A percentile compares a stretch with the other conserved stretches of the same genome.
These are phyloP conservation scores for Penicillium mononematosum DNA, from an alignment of 495 filamentous ascomycete genomes.

Conservation along the genomic window DNA sequence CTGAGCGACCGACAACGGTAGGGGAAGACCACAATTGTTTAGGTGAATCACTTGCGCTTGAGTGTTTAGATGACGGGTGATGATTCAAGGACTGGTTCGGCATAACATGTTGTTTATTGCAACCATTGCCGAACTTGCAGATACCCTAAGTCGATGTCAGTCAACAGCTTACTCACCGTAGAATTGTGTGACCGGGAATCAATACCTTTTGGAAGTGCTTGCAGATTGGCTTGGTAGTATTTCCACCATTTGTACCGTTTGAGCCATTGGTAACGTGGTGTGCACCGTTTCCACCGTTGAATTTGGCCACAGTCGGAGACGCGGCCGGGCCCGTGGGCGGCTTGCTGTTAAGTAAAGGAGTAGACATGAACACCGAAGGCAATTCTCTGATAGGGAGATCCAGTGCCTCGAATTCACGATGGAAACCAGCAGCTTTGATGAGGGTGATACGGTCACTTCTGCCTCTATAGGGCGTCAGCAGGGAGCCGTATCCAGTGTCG, in stretches of 20 bases:
- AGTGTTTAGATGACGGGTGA: constrained; percentile 19
- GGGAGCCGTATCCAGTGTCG: constrained; percentile 57
- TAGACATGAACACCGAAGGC: constrained; percentile 44
- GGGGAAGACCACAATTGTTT: constrained; percentile 22
- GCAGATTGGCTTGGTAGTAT: constrained; percentile 29
- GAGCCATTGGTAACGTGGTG: neutral
- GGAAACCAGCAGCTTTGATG: constrained; percentile 44
- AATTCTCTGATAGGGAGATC: constrained; percentile 44
- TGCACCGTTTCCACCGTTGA: constrained; percentile 13
- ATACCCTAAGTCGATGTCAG: constrained; percentile 30
- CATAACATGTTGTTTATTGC: constrained; percentile 40
- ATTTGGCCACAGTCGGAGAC: constrained; percentile 11
- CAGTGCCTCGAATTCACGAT: constrained; percentile 37
- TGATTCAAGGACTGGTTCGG: constrained; percentile 25
- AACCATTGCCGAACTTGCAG: constrained; percentile 40
- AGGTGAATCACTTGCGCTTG: constrained; percentile 1
- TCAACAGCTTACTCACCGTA: neutral
- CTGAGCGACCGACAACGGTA: constrained; percentile 22
- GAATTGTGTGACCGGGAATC: neutral
- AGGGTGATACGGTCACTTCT: constrained; percentile 52
- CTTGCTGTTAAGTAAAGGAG: constrained; percentile 27
- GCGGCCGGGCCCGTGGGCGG: constrained; percentile 11
- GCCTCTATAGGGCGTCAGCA: constrained; percentile 52
- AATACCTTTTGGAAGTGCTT: constrained; percentile 43
- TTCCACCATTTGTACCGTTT: constrained; percentile 3